Evolutionary conservation across 2,329 filamentous ascomycete species (phyloP), one percentile per base, ranked within the genome.

Genomic region (Pseudopyrenochaeta lycopersici): DNA sequence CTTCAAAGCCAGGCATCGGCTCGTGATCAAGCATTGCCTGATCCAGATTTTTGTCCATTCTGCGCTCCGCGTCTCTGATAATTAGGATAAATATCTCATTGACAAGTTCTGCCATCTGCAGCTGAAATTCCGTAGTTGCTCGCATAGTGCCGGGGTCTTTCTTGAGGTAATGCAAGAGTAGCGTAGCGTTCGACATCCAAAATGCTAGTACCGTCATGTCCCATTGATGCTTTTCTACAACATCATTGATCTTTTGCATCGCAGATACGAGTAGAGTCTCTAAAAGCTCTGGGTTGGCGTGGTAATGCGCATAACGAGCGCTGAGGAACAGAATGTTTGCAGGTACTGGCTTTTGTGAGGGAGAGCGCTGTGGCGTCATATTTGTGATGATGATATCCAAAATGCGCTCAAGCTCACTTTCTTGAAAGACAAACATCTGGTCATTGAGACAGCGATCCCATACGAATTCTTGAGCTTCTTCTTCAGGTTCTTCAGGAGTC

Each of bases 361-460:
- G 91, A 27, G 94, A 97, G 66, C 95, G 85, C 77, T 97, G 93
- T 1, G 95, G 95, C 1, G 92, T 96, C 95, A 99, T 98, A 69
- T 95, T 94, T 57, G 94, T 98, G 71, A 99, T 96, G 72, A 98
- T 88, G 49, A 98, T 95, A 72, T 97, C 90, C 63, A 99, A 84
- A 68, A 99, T 97, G 53, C 89, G 88, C 53, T 94, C 90, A 46
- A 99, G 84, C 71, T 99, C 94, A 72, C 87, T 89, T 64, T 98
- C 94, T 75, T 99, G 95, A 74, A 99, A 99, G 32, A 99, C 95
- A 73, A 99, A 99, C 95, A 99, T 99, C 75, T 99, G 95, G 73
- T 99, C 95, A 72, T 97, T 92, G 43, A 97, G 82, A 76, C 95
- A 99, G 66, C 90, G 85, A 60, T 90, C 90, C 95, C 95, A 99